These are phyloP conservation scores for Exophiala alcalophila DNA, from an alignment of 2,329 filamentous ascomycete genomes.

Conservation along the genomic window DNA sequence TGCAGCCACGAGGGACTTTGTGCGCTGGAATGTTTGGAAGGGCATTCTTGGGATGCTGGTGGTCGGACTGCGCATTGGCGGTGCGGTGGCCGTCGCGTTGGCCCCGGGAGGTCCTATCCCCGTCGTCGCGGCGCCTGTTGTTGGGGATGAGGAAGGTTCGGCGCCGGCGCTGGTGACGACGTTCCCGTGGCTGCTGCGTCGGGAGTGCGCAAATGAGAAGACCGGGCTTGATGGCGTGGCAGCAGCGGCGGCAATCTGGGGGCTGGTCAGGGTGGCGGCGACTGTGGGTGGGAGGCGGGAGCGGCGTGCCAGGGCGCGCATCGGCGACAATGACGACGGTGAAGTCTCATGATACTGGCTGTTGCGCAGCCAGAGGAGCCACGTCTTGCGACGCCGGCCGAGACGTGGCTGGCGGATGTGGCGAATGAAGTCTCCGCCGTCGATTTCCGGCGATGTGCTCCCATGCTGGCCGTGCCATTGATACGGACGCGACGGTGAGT, in stretches of 20 bases:
- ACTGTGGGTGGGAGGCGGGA: too few relatives aligned
- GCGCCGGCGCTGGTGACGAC: background rate
- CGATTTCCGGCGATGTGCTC: constrained; percentile 9
- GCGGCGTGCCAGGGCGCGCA: background rate
- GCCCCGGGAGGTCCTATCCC: background rate
- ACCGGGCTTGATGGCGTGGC: constrained; percentile 13
- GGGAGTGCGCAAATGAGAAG: constrained; percentile 20
- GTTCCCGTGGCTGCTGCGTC: constrained; percentile 8
- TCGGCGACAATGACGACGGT: background rate
- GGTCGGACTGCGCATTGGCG: constrained; percentile 1
- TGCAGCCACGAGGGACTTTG: constrained; percentile 13
- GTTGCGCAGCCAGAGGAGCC: constrained; percentile 30
- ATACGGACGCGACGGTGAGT: background rate
- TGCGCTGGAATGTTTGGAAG: constrained; percentile 12
- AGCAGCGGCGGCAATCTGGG: background rate
- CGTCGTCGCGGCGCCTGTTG: background rate
- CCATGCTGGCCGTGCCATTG: constrained; percentile 1
- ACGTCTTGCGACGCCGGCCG: constrained; percentile 27
- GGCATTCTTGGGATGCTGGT: constrained; percentile 15
- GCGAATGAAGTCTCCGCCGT: constrained; percentile 22
- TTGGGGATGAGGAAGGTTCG: background rate
- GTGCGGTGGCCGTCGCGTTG: background rate
- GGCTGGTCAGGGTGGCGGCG: too few relatives aligned
- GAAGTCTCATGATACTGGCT: constrained; percentile 15
- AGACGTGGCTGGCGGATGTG: constrained; percentile 23